These are phyloP conservation scores for Echium plantagineum DNA, from an alignment of 257 asterid genomes.

Conservation along the genomic window DNA sequence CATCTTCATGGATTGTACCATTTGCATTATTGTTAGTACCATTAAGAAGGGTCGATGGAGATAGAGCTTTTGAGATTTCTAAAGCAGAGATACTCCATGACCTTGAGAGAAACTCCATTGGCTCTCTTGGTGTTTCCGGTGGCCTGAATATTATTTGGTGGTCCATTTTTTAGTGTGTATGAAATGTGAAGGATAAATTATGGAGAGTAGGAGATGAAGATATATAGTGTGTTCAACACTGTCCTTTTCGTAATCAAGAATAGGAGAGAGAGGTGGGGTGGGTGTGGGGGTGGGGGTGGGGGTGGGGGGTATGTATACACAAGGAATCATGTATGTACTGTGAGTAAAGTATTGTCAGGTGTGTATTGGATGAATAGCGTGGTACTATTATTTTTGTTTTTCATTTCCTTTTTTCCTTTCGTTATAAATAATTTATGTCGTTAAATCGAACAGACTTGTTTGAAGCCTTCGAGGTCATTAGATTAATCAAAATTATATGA, in stretches of 20 bases:
- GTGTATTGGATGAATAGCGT: background rate
- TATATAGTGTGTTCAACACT: background rate
- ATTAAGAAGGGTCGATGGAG: conserved; percentile 13
- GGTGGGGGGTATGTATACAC: background rate
- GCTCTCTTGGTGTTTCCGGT: conserved; percentile 82
- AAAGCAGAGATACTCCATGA: conserved; percentile 89
- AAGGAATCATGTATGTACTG: background rate
- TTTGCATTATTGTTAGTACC: conserved; percentile 3
- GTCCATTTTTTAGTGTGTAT: conserved; percentile 34
- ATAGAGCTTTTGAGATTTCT: conserved; percentile 62
- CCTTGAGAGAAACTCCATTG: conserved; percentile 93
- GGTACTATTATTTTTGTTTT: background rate
- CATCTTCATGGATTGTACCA: conserved; percentile 49
- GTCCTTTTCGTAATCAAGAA: background rate
- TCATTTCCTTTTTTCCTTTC: too few relatives aligned
- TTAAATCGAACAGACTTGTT: too few relatives aligned
- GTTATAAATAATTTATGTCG: too few relatives aligned
- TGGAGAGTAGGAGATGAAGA: background rate
- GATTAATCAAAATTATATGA: too few relatives aligned
- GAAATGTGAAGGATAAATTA: too few relatives aligned
- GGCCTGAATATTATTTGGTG: conserved; percentile 39
- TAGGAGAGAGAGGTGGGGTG: background rate
- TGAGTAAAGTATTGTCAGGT: background rate
- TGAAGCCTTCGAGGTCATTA: too few relatives aligned
- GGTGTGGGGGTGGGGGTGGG: background rate